Evolutionary conservation across 2,329 filamentous ascomycete species (phyloP), one percentile per base, ranked within the genome.

Genomic region (Colletotrichum sp.): DNA sequence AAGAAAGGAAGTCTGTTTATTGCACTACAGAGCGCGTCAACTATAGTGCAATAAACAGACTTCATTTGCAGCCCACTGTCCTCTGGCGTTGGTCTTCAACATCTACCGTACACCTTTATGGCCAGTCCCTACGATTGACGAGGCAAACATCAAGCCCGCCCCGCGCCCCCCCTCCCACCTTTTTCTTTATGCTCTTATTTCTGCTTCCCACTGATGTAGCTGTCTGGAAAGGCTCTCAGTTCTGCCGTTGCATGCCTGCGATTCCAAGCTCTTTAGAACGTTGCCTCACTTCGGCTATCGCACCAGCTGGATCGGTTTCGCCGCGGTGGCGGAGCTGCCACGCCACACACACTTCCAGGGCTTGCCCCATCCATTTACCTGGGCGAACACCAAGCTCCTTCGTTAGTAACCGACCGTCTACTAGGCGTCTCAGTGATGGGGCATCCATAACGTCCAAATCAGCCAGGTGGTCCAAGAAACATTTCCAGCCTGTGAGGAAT

Each of bases 311-410:
- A 77, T 96, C 93, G 5, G 89, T 91, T 73, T 87, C 88, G 6
- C 88, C 88, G 0, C 96, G 95, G 81, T 99, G 92, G 49, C 95
- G 90, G 68, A 99, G 89, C 84, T 99, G 97, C 96, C 96, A 99
- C 76, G 93, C 92, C 84, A 98, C 91, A 76, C 95, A 94, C 6
- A 96, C 88, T 36, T 98, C 94, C 63, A 98, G 86, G 5, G 96
- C 96, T 62, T 90, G 89, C 70, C 92, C 92, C 90, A 98, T 94
- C 96, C 96, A 99, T n/a, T 89, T 92, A 1, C 95, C 95, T 1
- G 95, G 93, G 78, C 92, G 92, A n/a, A 90, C 86, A 0, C 90
- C 91, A 5, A 99, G 88, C 6, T 91, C 92, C 77, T 92, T 89
- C 21, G 92, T 91, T 24, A 99, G 89, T 68, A 93, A 88, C 52